phyloP scores from a whole-genome alignment of 23 red algal species.

The Gracilaria domingensis region DNA sequence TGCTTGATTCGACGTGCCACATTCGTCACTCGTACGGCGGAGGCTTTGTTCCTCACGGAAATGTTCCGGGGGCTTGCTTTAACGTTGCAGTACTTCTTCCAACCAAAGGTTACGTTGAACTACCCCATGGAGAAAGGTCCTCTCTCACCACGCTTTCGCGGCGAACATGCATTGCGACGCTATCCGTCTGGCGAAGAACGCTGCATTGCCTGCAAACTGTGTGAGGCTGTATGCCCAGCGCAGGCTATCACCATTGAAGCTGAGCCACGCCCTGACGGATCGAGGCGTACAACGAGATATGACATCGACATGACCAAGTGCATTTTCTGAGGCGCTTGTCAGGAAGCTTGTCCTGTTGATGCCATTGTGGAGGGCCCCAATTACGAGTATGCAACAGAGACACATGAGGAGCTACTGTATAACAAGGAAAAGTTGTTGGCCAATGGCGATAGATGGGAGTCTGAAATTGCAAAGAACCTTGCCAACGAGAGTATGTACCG shows the following conservation, averaged over 20 bases:
- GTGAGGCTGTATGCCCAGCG: constrained; percentile 96
- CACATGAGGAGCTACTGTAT: constrained; percentile 98
- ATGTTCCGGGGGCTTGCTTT: constrained; percentile 87
- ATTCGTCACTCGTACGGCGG: constrained; percentile 77
- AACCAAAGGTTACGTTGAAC: constrained; percentile 92
- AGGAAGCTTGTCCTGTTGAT: constrained; percentile 99
- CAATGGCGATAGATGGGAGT: constrained; percentile 98
- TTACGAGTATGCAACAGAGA: constrained; percentile 97
- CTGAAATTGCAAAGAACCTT: constrained; percentile 93
- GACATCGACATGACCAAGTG: constrained; percentile 99
- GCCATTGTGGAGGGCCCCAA: constrained; percentile 99
- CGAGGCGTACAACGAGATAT: constrained; percentile 95
- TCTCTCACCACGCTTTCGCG: constrained; percentile 93
- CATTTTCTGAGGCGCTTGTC: constrained; percentile 99
- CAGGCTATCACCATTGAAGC: constrained; percentile 99
- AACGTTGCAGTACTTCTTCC: constrained; percentile 92
- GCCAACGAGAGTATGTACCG: constrained; percentile 95
- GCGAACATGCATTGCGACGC: constrained; percentile 97
- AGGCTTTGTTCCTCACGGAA: constrained; percentile 94
- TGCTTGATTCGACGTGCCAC: neutral
- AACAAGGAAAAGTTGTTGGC: constrained; percentile 99
- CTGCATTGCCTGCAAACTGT: constrained; percentile 99
- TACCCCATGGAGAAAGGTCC: constrained; percentile 99
- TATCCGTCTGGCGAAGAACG: constrained; percentile 98
- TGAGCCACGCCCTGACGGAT: constrained; percentile 98